Evolutionary conservation across 805 yeast genomes (phyloP).

Genomic region (Allodekkera sacchari): DNA sequence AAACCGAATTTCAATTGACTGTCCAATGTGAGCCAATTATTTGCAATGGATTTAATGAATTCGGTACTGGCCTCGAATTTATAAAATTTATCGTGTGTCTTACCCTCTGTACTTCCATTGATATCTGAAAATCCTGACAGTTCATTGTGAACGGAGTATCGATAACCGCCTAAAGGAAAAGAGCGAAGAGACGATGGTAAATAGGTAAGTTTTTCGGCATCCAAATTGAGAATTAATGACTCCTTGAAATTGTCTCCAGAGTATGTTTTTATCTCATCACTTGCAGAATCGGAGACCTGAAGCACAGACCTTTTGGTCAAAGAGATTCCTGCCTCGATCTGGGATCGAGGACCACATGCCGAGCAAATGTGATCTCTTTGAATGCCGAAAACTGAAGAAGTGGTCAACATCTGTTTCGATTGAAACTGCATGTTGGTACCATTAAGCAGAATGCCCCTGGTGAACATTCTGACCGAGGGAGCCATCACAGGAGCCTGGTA

Average conservation of each 20-base stretch:
- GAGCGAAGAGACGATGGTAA: slow-evolving; percentile 24
- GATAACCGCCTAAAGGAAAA: slow-evolving; percentile 40
- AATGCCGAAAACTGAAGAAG: slow-evolving; percentile 45
- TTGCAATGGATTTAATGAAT: slow-evolving; percentile 32
- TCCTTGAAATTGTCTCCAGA: slow-evolving; percentile 60
- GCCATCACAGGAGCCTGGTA: slow-evolving; percentile 38
- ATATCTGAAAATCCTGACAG: slow-evolving; percentile 25
- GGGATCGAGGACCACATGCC: slow-evolving; percentile 6
- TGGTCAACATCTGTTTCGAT: slow-evolving; percentile 43
- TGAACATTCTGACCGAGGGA: slow-evolving; percentile 38
- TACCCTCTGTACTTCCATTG: slow-evolving; percentile 3
- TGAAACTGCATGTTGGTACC: slow-evolving; percentile 43
- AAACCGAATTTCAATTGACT: slow-evolving; percentile 47
- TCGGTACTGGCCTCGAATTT: slow-evolving; percentile 27
- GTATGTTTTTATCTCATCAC: slow-evolving; percentile 45
- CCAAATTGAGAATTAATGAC: slow-evolving; percentile 36
- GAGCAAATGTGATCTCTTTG: slow-evolving; percentile 19
- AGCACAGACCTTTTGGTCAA: slow-evolving; percentile 48
- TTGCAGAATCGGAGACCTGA: slow-evolving; percentile 42
- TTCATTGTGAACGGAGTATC: slow-evolving; percentile 36
- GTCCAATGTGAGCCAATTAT: slow-evolving; percentile 41
- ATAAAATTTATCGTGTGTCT: slow-evolving; percentile 24
- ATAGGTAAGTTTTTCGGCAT: slow-evolving; percentile 35
- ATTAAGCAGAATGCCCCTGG: slow-evolving; percentile 39
- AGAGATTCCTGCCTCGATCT: slow-evolving; percentile 44